Percentiles rank a stretch among this genome's conserved stretches.
Evolutionary conservation across 176 grass and related monocot species (phyloP).

Genomic region (Avena eriantha): DNA sequence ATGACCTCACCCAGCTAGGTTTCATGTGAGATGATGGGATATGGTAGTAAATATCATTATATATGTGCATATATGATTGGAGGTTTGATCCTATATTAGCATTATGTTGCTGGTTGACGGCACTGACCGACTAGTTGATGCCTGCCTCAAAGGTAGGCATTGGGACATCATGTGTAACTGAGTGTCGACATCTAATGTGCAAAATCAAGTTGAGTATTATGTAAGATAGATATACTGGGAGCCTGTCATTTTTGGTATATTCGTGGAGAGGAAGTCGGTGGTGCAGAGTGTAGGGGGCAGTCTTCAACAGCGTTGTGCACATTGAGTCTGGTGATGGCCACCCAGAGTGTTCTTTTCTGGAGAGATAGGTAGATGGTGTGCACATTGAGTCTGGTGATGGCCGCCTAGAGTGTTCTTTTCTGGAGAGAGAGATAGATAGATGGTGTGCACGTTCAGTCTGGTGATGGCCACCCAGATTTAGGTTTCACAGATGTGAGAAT

Average conservation of each 20-base stretch:
- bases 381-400: too few species aligned
- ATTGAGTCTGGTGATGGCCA: too few species aligned
- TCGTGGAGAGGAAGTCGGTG: too few species aligned
- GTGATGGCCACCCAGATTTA: too few species aligned
- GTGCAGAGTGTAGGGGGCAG: too few species aligned
- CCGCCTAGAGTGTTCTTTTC: too few species aligned
- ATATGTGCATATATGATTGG: conserved; percentile 49
- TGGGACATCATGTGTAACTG: neutral
- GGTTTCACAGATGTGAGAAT: too few species aligned
- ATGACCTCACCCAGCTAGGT: conserved; percentile 59
- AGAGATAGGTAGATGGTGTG: too few species aligned
- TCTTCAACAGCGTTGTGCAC: too few species aligned
- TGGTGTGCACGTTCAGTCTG: too few species aligned
- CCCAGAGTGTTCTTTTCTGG: too few species aligned
- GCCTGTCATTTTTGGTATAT: neutral
- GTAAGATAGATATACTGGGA: neutral
- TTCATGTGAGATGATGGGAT: conserved; percentile 48
- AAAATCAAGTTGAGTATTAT: neutral
- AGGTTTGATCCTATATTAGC: conserved; percentile 45
- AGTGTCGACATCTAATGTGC: neutral
- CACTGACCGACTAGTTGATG: conserved; percentile 38
- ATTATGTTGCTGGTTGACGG: conserved; percentile 5
- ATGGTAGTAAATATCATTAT: conserved; percentile 17
- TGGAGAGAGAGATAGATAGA: too few species aligned
- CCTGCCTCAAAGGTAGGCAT: neutral